Conservation (phyloP, 805 yeast genomes). For the Ascoidea rubescens region DNA sequence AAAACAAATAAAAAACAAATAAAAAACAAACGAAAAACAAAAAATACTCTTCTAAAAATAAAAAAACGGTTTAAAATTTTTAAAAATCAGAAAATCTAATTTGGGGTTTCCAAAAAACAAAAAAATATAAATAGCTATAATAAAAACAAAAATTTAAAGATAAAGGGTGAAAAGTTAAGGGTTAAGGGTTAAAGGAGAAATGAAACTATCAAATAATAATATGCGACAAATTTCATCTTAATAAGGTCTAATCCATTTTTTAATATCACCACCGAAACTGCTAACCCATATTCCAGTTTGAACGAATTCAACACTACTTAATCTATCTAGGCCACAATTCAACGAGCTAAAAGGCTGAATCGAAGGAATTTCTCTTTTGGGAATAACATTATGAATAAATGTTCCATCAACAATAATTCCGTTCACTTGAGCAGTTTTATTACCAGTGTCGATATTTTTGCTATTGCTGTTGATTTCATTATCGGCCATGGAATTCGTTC, state of each 20-base stretch:
- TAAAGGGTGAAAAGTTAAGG: too few species aligned
- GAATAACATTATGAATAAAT: constrained; percentile 15
- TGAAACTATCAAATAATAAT: too few species aligned
- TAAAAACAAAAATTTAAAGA: too few species aligned
- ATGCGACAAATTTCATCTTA: too few species aligned
- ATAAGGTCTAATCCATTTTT: constrained; percentile 23
- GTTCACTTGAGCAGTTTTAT: not conserved
- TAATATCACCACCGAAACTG: constrained; percentile 22
- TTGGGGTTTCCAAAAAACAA: too few species aligned
- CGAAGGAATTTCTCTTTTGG: constrained; percentile 16
- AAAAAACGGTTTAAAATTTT: too few species aligned
- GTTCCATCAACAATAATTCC: constrained; percentile 2
- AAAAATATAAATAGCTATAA: too few species aligned
- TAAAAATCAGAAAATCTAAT: too few species aligned
- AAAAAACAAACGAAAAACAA: too few species aligned
- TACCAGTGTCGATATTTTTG: not conserved
- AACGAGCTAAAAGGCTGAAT: constrained; percentile 21
- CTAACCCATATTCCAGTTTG: constrained; percentile 23
- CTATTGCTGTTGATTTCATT: not conserved
- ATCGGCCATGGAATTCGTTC: not conserved
- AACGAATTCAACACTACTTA: constrained; percentile 19
- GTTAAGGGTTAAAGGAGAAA: too few species aligned
- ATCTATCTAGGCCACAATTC: constrained; percentile 19
- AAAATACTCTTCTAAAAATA: too few species aligned
- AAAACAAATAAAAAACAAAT: too few species aligned